A percentile compares a stretch with the other conserved stretches of the same genome.
Conservation (phyloP, 805 yeast species). For the Candida germanica region DNA sequence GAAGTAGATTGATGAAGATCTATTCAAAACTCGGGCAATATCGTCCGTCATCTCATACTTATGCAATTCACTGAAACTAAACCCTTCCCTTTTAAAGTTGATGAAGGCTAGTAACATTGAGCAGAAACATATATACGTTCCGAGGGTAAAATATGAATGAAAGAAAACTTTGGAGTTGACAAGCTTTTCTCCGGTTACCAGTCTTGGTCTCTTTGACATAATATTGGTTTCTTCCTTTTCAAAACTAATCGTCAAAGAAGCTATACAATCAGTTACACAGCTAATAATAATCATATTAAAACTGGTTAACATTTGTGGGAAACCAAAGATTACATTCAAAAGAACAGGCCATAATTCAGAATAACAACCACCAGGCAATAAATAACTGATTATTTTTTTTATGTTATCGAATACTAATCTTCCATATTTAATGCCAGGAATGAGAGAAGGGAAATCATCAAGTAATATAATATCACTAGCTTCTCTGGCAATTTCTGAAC, state of each 20-base stretch:
- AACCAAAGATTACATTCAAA: slow-evolving; percentile 45
- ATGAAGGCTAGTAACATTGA: slow-evolving; percentile 40
- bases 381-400: slow-evolving; percentile 44
- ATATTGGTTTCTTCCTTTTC: slow-evolving; percentile 44
- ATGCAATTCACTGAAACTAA: slow-evolving; percentile 30
- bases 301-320: slow-evolving; percentile 48
- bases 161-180: slow-evolving; percentile 36
- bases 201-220: slow-evolving; percentile 40
- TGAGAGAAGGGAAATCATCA: slow-evolving; percentile 25
- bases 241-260: slow-evolving; percentile 43
- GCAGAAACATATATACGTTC: slow-evolving; percentile 38
- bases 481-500: slow-evolving; percentile 37
- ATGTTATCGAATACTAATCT: slow-evolving; percentile 49
- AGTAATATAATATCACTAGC: slow-evolving; percentile 31
- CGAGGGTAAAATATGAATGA: slow-evolving; percentile 44
- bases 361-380: slow-evolving; percentile 52
- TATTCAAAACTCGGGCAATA: slow-evolving; percentile 20
- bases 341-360: slow-evolving; percentile 52
- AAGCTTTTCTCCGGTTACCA: slow-evolving; percentile 37
- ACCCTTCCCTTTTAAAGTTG: slow-evolving; percentile 33
- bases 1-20: slow-evolving; percentile 46
- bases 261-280: slow-evolving; percentile 46
- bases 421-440: slow-evolving; percentile 39
- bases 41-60: slow-evolving; percentile 31
- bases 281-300: slow-evolving; percentile 51